Conservation (phyloP, 106 monocot genomes). For the Ottelia alismoides region DNA sequence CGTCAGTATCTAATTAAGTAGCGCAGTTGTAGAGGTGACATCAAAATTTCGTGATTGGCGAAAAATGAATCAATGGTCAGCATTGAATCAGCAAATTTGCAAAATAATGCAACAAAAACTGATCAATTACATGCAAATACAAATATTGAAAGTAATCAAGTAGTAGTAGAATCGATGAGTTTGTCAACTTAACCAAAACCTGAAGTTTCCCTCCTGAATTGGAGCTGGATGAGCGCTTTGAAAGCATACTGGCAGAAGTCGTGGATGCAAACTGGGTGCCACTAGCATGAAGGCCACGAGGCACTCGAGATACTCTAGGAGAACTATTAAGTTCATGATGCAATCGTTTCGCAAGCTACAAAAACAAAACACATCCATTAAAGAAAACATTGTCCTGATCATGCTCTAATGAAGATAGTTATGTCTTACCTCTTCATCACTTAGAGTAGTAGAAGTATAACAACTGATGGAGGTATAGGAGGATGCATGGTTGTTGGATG, state of each 20-base stretch:
- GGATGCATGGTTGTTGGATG: conserved; percentile 23
- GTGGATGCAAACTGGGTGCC: conserved; percentile 30
- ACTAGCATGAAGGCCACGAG: conserved; percentile 56
- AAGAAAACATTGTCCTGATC: too few species aligned
- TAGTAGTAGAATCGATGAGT: too few species aligned
- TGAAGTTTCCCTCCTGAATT: conserved; percentile 56
- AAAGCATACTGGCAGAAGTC: conserved; percentile 45
- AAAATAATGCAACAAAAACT: too few species aligned
- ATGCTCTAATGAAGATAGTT: conserved; percentile 1
- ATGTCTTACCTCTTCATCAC: conserved; percentile 80
- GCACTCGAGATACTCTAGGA: conserved; percentile 89
- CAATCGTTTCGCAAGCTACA: conserved; percentile 75
- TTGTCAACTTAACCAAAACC: conserved; percentile 23
- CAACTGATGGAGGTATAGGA: conserved; percentile 12
- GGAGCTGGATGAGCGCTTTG: conserved; percentile 54
- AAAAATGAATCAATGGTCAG: too few species aligned
- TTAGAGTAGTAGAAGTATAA: conserved; percentile 33
- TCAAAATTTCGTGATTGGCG: too few species aligned
- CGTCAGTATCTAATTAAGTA: too few species aligned
- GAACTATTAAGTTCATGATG: conserved; percentile 99
- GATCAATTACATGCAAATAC: too few species aligned
- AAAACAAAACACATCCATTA: conserved; percentile 14
- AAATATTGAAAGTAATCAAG: too few species aligned
- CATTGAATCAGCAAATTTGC: too few species aligned
- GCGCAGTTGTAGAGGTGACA: too few species aligned